Evolutionary conservation across 2,329 filamentous ascomycete species (phyloP), one percentile per base, ranked within the genome.

Genomic region (Colletotrichum plurivorum): DNA sequence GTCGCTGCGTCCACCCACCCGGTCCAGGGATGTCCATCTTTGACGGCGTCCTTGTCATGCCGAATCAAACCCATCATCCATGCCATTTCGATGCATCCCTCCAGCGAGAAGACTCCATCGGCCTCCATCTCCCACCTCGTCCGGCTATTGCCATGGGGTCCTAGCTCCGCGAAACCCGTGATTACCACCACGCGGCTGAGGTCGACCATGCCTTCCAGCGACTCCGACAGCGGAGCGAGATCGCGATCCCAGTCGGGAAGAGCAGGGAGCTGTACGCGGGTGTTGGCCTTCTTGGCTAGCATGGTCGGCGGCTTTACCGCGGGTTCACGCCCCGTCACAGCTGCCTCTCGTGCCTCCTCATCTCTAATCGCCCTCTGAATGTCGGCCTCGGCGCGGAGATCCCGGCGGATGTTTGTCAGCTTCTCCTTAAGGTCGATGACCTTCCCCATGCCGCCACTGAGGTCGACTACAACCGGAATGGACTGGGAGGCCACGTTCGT

Each of bases 51-150:
- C 74, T 98, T 98, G 86, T 97, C 93, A 82, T 99, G 97, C 87
- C 95, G 98, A 85, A 99, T 98, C 68, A 98, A 90, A 77, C 96
- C 96, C 95, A 98, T 99, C 82, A 98, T 94, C 96, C 96, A 99
- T 25, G 96, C 94, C 95, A 99, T 99, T 82, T 99, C 96, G 70
- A 99, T 92, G 76, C 95, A 98, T 27, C 96, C 96, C 81, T 98
- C 96, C 16, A 99, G 89, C 12, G 96, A 98, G 84, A 99, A 98
- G 77, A 97, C 89, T 77, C 96, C 96, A 73, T 94, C 91, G 1
- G 96, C 94, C 81, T 99, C 96, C 94, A 99, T 99, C 85, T 99
- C 95, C 96, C 96, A 99, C 71, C 96, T 91, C 46, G 96, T 99
- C 76, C 96, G 91, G 3, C 96, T 95, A 85, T 98, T 99, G 85